Evolutionary conservation across 345 rosid genomes (phyloP), one percentile per base, ranked within the genome.

Genomic region (Raphanus sativus): DNA sequence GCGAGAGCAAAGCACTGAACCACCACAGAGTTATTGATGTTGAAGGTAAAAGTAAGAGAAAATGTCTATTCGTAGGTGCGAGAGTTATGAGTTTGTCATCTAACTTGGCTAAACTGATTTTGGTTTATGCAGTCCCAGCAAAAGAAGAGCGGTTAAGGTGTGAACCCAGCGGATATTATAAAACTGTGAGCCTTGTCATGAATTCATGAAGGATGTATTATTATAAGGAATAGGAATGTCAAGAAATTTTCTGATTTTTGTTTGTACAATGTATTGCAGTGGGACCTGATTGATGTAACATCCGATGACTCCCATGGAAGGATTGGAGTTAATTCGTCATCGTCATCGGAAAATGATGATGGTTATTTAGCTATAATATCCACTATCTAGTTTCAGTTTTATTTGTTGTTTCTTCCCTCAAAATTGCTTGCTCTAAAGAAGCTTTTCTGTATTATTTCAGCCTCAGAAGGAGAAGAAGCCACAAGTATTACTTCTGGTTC

Each of bases 141-240:
- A 75, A 81, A 28, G 75, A 79, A 72, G 58, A 70, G 76, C 25
- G 17, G 52, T 59, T 67, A 67, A 75, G 76, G 60, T 40, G 67
- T 60, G 77, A 75, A 74, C 79, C 58, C 64, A 70, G 76, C 26
- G 73, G 70, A 82, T 63, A 69, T 66, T 70, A 68, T 66, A 71
- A 68, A 80, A 78, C 48, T 74, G 92, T 90, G 80, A 83, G 90
- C 74, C 36, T 63, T 59, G 3, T 33, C 56, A 30, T 30, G 5
- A 16, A 60, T 66, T 4, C 68, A 34, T 60, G 42, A 61, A 67
- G 33, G 64, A 45, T 34, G 10, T 61, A 3, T 3, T 21, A 26
- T 3, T 21, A 26, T 34, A 34, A 34, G 64, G 56, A 54, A 8
- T 48, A 40, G 11, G 67, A 38, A 34, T 62, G 30, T 64, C 17